Evolutionary conservation across 495 filamentous ascomycete species (phyloP).

Genomic region (Neohortaea acidophila): DNA sequence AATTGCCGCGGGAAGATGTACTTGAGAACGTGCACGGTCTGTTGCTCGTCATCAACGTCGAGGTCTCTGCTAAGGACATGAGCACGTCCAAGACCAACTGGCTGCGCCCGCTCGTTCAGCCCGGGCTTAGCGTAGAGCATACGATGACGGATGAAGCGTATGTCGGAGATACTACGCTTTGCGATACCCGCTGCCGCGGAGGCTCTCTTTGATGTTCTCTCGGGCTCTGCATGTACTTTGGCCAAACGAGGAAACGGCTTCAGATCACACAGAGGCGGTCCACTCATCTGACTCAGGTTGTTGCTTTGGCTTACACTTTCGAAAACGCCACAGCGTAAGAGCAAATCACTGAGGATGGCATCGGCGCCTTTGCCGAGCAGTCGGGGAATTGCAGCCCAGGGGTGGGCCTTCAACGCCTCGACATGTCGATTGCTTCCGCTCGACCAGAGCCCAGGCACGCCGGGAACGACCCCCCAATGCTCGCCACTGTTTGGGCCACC

Average conservation of each 20-base stretch:
- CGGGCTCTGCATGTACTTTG: too few relatives aligned
- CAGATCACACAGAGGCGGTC: slow-evolving; percentile 22
- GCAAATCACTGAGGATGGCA: slow-evolving; percentile 61
- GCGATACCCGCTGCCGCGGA: too few relatives aligned
- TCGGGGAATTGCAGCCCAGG: slow-evolving; percentile 57
- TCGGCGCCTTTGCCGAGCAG: slow-evolving; percentile 67
- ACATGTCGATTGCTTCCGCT: slow-evolving; percentile 56
- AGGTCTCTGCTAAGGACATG: slow-evolving; percentile 73
- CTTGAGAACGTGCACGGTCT: slow-evolving; percentile 64
- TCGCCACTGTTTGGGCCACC: slow-evolving; percentile 17
- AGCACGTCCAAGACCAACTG: slow-evolving; percentile 62
- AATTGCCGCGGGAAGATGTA: slow-evolving; percentile 92
- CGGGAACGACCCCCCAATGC: slow-evolving; percentile 24
- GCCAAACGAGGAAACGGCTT: too few relatives aligned
- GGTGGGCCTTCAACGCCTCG: slow-evolving; percentile 45
- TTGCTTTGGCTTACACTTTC: slow-evolving; percentile 40
- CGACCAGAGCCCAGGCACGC: slow-evolving; percentile 39
- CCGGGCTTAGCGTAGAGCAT: slow-evolving; percentile 72
- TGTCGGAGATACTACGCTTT: slow-evolving; percentile 20
- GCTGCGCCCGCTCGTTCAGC: slow-evolving; percentile 46
- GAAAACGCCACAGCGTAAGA: slow-evolving; percentile 71
- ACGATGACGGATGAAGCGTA: slow-evolving; percentile 64
- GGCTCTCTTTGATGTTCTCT: too few relatives aligned
- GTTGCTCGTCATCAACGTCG: slow-evolving; percentile 31
- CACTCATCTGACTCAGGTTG: slow-evolving; percentile 66